Percentiles rank a stretch among this genome's conserved stretches.
phyloP scores from a whole-genome alignment of 306 rosid genomes.

The Corylus americana region DNA sequence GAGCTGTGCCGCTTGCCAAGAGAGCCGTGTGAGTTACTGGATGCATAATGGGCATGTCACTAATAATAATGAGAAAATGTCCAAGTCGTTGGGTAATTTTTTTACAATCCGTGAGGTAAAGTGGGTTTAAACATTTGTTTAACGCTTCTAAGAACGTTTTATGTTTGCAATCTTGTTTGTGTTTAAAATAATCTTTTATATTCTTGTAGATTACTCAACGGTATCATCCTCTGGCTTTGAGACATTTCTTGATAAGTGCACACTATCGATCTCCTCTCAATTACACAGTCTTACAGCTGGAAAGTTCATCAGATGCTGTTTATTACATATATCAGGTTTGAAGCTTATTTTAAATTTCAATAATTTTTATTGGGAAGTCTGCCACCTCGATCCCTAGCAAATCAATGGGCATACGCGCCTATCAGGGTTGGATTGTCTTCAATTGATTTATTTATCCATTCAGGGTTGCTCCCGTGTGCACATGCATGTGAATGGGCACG shows the following conservation, averaged over 20 bases:
- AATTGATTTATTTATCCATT: conserved; percentile 7
- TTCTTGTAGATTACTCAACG: conserved; percentile 66
- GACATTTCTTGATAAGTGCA: conserved; percentile 79
- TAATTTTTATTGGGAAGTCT: conserved; percentile 7
- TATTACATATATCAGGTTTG: conserved; percentile 84
- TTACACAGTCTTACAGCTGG: conserved; percentile 73
- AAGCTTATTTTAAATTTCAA: conserved; percentile 1
- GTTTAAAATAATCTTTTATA: conserved; percentile 17
- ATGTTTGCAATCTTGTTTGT: conserved; percentile 21
- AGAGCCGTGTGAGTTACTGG: conserved; percentile 74
- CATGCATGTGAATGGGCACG: conserved; percentile 1
- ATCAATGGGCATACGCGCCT: background rate
- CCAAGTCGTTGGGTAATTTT: conserved; percentile 90
- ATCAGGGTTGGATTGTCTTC: background rate
- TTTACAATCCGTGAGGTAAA: conserved; percentile 95
- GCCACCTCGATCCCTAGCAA: background rate
- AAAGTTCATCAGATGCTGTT: conserved; percentile 77
- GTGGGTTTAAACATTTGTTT: conserved; percentile 2
- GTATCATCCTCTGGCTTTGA: conserved; percentile 88
- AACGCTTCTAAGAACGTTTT: conserved; percentile 8
- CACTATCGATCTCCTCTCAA: conserved; percentile 87
- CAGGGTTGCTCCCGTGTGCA: background rate
- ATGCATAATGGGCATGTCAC: conserved; percentile 98
- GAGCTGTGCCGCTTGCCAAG: conserved; percentile 85
- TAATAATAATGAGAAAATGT: conserved; percentile 88